phyloP scores from a whole-genome alignment of 2,329 filamentous ascomycete species.

The Coniochaeta sp. region DNA sequence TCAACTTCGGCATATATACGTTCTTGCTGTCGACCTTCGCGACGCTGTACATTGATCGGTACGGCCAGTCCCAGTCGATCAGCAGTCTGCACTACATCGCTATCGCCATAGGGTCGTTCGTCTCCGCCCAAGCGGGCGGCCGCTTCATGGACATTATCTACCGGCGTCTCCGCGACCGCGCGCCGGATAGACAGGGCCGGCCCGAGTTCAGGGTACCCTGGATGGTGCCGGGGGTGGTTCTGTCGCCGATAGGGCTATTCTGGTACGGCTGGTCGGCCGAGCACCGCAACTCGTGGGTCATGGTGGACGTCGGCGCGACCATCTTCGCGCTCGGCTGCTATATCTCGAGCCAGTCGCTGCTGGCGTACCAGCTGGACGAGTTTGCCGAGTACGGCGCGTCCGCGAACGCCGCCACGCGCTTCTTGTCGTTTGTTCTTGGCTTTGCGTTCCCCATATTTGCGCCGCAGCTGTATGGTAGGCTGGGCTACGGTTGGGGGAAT shows the following conservation, averaged over 20 bases:
- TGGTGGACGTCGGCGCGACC: conserved; percentile 49
- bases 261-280: conserved; percentile 40
- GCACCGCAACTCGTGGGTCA: conserved; percentile 35
- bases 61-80: conserved; percentile 33
- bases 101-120: conserved; percentile 24
- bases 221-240: conserved; percentile 24
- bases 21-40: conserved; percentile 47
- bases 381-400: conserved; percentile 28
- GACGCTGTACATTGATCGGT: conserved; percentile 34
- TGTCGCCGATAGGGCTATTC: conserved; percentile 41
- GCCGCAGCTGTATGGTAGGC: conserved; percentile 26
- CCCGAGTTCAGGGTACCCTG: conserved; percentile 26
- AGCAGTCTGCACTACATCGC: conserved; percentile 41
- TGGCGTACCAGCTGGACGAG: conserved; percentile 52
- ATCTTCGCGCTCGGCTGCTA: conserved; percentile 41
- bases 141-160: conserved; percentile 30
- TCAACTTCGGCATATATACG: conserved; percentile 43
- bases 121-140: conserved; percentile 27
- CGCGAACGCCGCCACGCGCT: conserved; percentile 43
- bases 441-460: conserved; percentile 54
- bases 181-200: conserved; percentile 35
- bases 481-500: conserved; percentile 38
- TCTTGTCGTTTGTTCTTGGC: conserved; percentile 46
- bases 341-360: conserved; percentile 47
- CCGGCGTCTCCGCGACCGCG: conserved; percentile 20